phyloP scores from a whole-genome alignment of 495 filamentous ascomycete genomes.

The Penicillium cataractarum region DNA sequence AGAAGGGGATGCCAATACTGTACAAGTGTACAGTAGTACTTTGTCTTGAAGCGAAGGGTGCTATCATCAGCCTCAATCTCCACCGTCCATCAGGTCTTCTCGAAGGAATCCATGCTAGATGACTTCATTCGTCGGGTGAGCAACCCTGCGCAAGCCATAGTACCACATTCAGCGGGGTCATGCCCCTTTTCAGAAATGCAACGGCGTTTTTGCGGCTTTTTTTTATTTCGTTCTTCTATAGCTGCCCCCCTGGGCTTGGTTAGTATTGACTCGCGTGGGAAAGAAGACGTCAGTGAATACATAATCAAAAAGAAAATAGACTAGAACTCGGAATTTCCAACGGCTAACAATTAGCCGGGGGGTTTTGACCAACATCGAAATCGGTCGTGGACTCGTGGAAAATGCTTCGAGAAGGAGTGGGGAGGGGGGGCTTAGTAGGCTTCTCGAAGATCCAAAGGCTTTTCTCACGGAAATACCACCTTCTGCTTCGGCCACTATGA shows the following conservation, averaged over 20 bases:
- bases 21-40: neutral
- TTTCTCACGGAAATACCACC: constrained; percentile 12
- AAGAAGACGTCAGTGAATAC: neutral
- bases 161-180: neutral
- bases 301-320: constrained; percentile 1
- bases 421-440: neutral
- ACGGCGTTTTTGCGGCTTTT: constrained; percentile 2
- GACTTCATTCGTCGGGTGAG: constrained; percentile 1
- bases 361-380: neutral
- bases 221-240: neutral
- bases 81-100: neutral
- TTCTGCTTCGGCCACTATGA: constrained; percentile 6
- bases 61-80: neutral
- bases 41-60: neutral
- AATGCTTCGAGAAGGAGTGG: neutral
- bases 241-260: neutral
- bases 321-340: neutral
- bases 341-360: neutral
- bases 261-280: neutral
- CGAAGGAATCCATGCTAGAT: neutral
- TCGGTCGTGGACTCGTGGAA: too few relatives aligned
- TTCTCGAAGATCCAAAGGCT: neutral
- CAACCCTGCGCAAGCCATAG: constrained; percentile 1
- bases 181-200: constrained; percentile 13
- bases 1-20: neutral